Evolutionary conservation across 257 asterid genomes (phyloP), one percentile per base, ranked within the genome.

Genomic region (Thymus mandschuricus): DNA sequence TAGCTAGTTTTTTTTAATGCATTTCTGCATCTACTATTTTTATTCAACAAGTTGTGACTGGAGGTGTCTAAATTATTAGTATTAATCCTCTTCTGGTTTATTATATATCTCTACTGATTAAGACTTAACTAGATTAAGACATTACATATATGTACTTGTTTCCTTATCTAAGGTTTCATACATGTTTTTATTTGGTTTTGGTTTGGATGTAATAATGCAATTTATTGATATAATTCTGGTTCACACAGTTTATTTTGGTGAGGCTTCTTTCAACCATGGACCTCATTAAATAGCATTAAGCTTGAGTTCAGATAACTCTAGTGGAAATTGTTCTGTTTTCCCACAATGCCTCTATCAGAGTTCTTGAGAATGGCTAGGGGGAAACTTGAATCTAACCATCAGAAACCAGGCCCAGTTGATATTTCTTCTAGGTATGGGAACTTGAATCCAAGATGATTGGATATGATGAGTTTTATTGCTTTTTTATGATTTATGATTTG

Each of bases 261-360:
- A 44, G 74, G 63, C 51, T 70, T 76, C 52, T 66, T 68, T 72
- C 60, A 30, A 15, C 38, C 38, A 41, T 78, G 81, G 81, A 75
- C 60, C 59, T 73, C 35, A 51, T 71, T 68, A 52, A 28, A 31
- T 45, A 68, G 54, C 21, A 50, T 75, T 52, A 66, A 55, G 35
- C 69, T 61, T 21, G 50, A 61, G 58, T 30, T 73, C 15, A 59
- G 52, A 62, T 57, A 51, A 55, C 58, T 75, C 71, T 54, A 65
- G 69, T 68, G 15, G 56, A 59, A n/a, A 43, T 69, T 70, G 64
- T 50, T 15, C 44, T 66, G 52, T 51, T 59, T 76, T 69, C 60
- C 79, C 79, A 71, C 55, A 81, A 89, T 95, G 96, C 97, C 99
- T 70, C 89, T 92, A 56, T 86, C 89, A 3, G 98, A 95, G 88